Evolutionary conservation across 2,329 filamentous ascomycete genomes (phyloP), one percentile per base, ranked within the genome.

Genomic region (Arachnomyces sp.): DNA sequence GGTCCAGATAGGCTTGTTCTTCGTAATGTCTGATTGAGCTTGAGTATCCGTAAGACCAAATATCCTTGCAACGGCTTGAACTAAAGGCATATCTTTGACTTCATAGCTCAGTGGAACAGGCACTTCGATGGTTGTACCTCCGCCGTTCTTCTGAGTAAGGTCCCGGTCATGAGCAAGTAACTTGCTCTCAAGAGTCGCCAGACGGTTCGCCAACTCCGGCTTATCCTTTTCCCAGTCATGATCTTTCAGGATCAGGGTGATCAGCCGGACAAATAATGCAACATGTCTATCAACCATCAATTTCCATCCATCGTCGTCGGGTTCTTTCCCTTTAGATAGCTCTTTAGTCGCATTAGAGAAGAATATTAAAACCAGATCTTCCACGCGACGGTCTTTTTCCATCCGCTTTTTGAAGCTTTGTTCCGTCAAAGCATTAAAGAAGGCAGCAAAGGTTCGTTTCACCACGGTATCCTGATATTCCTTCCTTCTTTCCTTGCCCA

Each of bases 11-110:
- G 78, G 73, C 50, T 83, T 84, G 62, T 94, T 78, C 36, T 80
- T 76, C 61, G 94, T 84, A 56, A 98, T 86, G 54, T 95, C 89
- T 32, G 77, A 76, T 65, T 98, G 92, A 4, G 89, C 82, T 50
- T 92, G 81, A 1, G 81, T 79, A 49, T 84, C 79, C 32, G 80
- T 80, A 44, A 90, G 73, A 33, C 84, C 84, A 63, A 96, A 98
- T 47, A 95, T 85, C 52, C 76, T 82, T 37, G 84, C 85, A 17
- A 98, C 89, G 28, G 83, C 77, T 59, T 92, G 83, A 18, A 95
- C 92, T 65, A 95, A 76, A 29, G 82, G 82, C 92, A 98, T 98
- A 59, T 98, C 92, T 64, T 92, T 95, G 57, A 96, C 83, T 62
- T 95, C 86, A 62, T 95, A 86, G 56, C 80, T 92, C 43, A 93